phyloP scores from a whole-genome alignment of 371 early-diverging fungal genomes.

The Syncephalastrum racemosum region DNA sequence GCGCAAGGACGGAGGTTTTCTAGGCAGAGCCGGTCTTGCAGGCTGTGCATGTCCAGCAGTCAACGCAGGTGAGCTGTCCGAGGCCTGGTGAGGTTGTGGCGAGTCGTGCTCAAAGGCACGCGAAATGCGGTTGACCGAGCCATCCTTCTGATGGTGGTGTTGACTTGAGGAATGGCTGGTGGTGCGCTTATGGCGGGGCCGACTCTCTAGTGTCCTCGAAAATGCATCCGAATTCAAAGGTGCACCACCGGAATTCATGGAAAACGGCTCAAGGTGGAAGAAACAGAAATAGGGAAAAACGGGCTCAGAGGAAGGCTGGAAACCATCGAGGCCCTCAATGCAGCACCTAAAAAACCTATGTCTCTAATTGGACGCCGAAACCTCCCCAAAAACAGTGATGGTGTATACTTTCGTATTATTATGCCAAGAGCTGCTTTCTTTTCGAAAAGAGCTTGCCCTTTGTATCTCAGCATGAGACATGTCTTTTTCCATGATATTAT shows the following conservation, averaged over 20 bases:
- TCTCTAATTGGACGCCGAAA: too few relatives aligned
- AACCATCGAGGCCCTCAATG: too few relatives aligned
- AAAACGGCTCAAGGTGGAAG: not conserved
- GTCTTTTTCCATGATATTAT: too few relatives aligned
- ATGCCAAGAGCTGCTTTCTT: too few relatives aligned
- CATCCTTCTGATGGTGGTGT: slow-evolving; percentile 7
- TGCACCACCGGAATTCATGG: not conserved
- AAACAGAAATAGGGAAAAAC: slow-evolving; percentile 6
- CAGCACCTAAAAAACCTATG: too few relatives aligned
- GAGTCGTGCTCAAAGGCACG: slow-evolving; percentile 37
- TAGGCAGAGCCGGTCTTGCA: slow-evolving; percentile 27
- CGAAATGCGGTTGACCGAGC: slow-evolving; percentile 43
- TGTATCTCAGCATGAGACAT: too few relatives aligned
- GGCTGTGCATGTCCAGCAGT: slow-evolving; percentile 2
- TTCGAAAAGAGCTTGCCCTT: too few relatives aligned
- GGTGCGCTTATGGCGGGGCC: slow-evolving; percentile 24
- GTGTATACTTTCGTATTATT: too few relatives aligned
- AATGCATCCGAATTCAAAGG: slow-evolving; percentile 35
- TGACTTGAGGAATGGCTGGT: slow-evolving; percentile 10
- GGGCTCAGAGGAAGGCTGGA: not conserved
- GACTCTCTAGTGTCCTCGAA: slow-evolving; percentile 36
- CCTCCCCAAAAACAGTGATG: too few relatives aligned
- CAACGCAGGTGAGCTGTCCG: too few relatives aligned
- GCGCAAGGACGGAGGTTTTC: slow-evolving; percentile 44
- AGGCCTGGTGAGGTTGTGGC: not conserved